Conservation (phyloP, 2,329 filamentous ascomycete species). For the Aureobasidium namibiae region DNA sequence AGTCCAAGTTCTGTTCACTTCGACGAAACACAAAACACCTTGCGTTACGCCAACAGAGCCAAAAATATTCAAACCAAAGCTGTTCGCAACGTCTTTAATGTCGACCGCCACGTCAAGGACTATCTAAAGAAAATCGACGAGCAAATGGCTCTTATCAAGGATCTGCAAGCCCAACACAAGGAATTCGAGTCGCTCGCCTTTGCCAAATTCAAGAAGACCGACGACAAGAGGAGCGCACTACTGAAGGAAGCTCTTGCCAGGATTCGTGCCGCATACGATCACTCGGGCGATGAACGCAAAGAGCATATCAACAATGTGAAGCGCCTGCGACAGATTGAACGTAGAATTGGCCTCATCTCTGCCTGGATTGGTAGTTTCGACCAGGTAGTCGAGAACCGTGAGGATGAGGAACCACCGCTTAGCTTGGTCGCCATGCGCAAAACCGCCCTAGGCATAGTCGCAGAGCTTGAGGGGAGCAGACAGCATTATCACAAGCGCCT, state of each 20-base stretch:
- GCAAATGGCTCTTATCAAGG: slow-evolving; percentile 93
- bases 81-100: slow-evolving; percentile 97
- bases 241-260: slow-evolving; percentile 71
- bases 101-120: slow-evolving; percentile 98
- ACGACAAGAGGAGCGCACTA: slow-evolving; percentile 70
- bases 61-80: slow-evolving; percentile 99
- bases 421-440: slow-evolving; percentile 71
- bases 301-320: slow-evolving; percentile 75
- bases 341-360: slow-evolving; percentile 76
- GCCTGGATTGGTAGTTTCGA: slow-evolving; percentile 93
- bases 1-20: slow-evolving; percentile 95
- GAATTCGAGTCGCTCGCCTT: slow-evolving; percentile 77
- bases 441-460: slow-evolving; percentile 77
- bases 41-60: slow-evolving; percentile 92
- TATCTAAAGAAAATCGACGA: slow-evolving; percentile 99
- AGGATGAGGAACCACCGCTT: slow-evolving; percentile 57
- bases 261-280: slow-evolving; percentile 75
- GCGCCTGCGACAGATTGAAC: slow-evolving; percentile 72
- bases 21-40: slow-evolving; percentile 95
- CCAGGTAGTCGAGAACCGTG: slow-evolving; percentile 62
- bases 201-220: slow-evolving; percentile 82
- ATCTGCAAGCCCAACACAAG: slow-evolving; percentile 86
- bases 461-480: slow-evolving; percentile 81
- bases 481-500: slow-evolving; percentile 85
- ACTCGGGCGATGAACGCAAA: slow-evolving; percentile 66